phyloP scores from a whole-genome alignment of 495 filamentous ascomycete genomes.

The Hypoxylon lenormandii region DNA sequence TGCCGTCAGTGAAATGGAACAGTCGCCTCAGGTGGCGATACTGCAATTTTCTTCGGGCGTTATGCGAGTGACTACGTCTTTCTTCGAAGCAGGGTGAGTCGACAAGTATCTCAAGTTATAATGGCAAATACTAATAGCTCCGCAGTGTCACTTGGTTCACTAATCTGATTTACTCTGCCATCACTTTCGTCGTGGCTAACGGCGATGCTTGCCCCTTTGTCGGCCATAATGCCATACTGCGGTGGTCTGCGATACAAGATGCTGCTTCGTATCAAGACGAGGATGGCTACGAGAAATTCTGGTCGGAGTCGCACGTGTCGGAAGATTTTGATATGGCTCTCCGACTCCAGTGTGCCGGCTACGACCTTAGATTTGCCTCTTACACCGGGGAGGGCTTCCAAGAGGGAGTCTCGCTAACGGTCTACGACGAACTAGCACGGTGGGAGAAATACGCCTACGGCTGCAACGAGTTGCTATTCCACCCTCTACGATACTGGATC shows the following conservation, averaged over 20 bases:
- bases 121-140: slow-evolving; percentile 11
- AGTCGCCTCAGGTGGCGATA: slow-evolving; percentile 75
- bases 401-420: slow-evolving; percentile 78
- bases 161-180: slow-evolving; percentile 76
- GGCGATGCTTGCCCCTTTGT: slow-evolving; percentile 78
- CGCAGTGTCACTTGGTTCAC: slow-evolving; percentile 76
- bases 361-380: slow-evolving; percentile 71
- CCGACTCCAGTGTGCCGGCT: slow-evolving; percentile 72
- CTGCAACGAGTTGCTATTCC: slow-evolving; percentile 73
- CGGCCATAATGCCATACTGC: slow-evolving; percentile 76
- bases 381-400: slow-evolving; percentile 76
- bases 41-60: slow-evolving; percentile 76
- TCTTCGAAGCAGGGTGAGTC: slow-evolving; percentile 69
- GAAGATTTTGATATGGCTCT: slow-evolving; percentile 83
- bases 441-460: slow-evolving; percentile 85
- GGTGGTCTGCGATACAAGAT: slow-evolving; percentile 76
- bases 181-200: slow-evolving; percentile 73
- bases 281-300: slow-evolving; percentile 71
- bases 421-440: slow-evolving; percentile 78
- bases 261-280: slow-evolving; percentile 61
- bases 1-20: slow-evolving; percentile 77
- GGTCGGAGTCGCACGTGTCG: slow-evolving; percentile 78
- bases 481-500: slow-evolving; percentile 66
- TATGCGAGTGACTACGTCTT: slow-evolving; percentile 73
- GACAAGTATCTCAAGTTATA: not conserved